phyloP scores from a whole-genome alignment of 2,329 filamentous ascomycete species.

The Verruconis gallopava region DNA sequence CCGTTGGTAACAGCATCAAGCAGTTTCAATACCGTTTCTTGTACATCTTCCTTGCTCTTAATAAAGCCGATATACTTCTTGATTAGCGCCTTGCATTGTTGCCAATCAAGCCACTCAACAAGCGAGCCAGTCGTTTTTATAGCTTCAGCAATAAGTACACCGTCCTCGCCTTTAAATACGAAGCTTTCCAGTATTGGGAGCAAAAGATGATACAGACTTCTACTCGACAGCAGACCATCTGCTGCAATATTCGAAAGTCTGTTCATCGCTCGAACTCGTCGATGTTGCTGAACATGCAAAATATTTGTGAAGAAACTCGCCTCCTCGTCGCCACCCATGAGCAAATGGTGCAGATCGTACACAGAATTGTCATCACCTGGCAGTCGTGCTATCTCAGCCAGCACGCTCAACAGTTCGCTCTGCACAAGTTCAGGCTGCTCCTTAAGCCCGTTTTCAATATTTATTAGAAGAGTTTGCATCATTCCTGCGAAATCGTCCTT shows the following conservation, averaged over 20 bases:
- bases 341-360: conserved; percentile 58
- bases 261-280: conserved; percentile 71
- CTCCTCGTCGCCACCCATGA: conserved; percentile 57
- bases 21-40: conserved; percentile 75
- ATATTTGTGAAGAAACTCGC: conserved; percentile 88
- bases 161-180: conserved; percentile 66
- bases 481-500: conserved; percentile 43
- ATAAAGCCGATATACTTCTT: conserved; percentile 75
- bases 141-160: conserved; percentile 67
- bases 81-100: conserved; percentile 74
- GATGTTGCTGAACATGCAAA: conserved; percentile 75
- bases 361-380: conserved; percentile 60
- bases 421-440: conserved; percentile 75
- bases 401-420: conserved; percentile 64
- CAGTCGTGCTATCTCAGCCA: conserved; percentile 63
- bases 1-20: conserved; percentile 72
- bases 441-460: conserved; percentile 61
- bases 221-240: conserved; percentile 47
- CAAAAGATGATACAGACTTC: conserved; percentile 75
- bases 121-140: conserved; percentile 67
- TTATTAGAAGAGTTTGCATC: conserved; percentile 57
- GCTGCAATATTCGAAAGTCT: conserved; percentile 59
- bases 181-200: conserved; percentile 90
- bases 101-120: conserved; percentile 71
- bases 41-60: conserved; percentile 63